These are phyloP conservation scores for Raddia guianensis DNA, from an alignment of 176 grass and related monocot genomes.

Conservation along the genomic window DNA sequence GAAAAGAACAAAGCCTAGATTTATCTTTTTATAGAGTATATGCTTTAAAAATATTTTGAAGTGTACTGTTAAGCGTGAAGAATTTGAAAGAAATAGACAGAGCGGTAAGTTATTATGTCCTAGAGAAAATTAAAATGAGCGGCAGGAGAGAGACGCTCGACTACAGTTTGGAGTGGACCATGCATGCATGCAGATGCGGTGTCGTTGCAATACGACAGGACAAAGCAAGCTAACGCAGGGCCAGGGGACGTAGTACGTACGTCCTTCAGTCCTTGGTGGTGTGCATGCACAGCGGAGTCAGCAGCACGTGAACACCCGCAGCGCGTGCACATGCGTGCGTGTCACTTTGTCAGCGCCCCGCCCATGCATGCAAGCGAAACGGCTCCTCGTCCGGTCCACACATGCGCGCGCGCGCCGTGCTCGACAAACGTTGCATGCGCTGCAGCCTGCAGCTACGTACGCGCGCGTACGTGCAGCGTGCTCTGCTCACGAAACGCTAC, in stretches of 20 bases:
- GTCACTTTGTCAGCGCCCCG: neutral
- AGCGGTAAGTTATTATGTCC: too few relatives aligned
- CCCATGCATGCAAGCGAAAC: neutral
- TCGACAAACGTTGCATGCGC: too few relatives aligned
- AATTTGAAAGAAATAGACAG: too few relatives aligned
- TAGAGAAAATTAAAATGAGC: too few relatives aligned
- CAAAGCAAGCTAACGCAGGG: neutral
- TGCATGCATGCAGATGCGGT: neutral
- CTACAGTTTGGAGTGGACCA: neutral
- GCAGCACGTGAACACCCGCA: slow-evolving; percentile 22
- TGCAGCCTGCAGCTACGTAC: too few relatives aligned
- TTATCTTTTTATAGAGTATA: too few relatives aligned
- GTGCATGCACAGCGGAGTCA: neutral
- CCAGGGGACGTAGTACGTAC: neutral
- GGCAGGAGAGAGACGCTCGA: neutral
- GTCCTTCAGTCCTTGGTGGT: neutral
- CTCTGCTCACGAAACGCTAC: too few relatives aligned
- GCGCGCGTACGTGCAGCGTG: too few relatives aligned
- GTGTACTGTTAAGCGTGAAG: too few relatives aligned
- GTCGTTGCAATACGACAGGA: neutral
- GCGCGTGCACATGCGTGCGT: slow-evolving; percentile 20
- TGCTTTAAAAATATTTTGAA: too few relatives aligned
- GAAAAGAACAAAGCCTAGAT: too few relatives aligned
- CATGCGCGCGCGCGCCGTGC: neutral
- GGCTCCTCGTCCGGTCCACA: neutral